Evolutionary conservation across 768 basidiomycete species (phyloP), one percentile per base, ranked within the genome.

Genomic region (Boletus rubroflammeus): DNA sequence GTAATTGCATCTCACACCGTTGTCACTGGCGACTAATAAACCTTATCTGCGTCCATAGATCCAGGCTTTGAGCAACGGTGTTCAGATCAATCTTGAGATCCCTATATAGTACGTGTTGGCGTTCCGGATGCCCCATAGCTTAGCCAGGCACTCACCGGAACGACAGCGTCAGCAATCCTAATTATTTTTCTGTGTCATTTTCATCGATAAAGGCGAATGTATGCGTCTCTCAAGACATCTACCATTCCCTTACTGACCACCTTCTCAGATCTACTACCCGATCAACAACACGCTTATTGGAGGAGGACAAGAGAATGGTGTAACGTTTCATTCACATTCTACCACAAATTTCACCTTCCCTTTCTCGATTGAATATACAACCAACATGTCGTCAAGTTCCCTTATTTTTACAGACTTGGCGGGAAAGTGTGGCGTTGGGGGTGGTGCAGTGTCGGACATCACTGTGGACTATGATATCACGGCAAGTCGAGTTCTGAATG

Each of bases 331-430:
- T 10, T 75, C 87, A 13, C 72, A 82, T 59, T 63, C 77, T 3
- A 74, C 76, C 57, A 88, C 82, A 5, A 84, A 81, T 57, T 81
- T 90, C 73, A 84, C 82, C 0, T 88, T 93, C 74, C 90, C 90
- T 2, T 88, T 93, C 70, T 61, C 77, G 6, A 73, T 93, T 40
- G 71, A 74, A 41, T 93, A 91, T 72, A 79, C 78, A 35, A 72
- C 75, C 25, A 63, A 77, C 0, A 62, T 73, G 40, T 80, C 89
- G 54, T 84, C 88, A 9, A 73, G 73, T 36, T 66, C 70, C 31
- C 49, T 53, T 6, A 81, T 92, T 21, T 73, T 93, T n/a, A 31
- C 68, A 10, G 86, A 91, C 64, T 60, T 93, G 25, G 80, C 77
- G 2, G 59, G 61, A 9, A 87, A 83, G 61, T 93, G 90, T 62